Base-by-base conservation (phyloP, 306 rosid genomes). In the Acacia confusa region DNA sequence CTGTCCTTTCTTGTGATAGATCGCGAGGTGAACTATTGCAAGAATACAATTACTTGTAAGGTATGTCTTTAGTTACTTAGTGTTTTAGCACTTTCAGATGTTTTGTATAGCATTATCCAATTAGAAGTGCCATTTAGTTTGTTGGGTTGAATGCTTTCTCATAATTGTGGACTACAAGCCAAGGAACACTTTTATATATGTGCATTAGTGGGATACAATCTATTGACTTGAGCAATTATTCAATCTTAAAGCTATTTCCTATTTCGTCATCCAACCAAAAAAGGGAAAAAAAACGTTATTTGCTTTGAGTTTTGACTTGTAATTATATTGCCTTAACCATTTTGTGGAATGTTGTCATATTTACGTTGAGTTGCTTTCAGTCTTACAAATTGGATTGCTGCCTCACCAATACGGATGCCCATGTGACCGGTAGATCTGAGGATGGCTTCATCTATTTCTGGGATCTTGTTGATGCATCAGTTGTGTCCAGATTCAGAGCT, bases 311-410 rank as follows among this genome's bases (percentile, higher is more conserved):
- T 32, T 82, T 25, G 65, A 57, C 14, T 10, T 57, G 64, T 57
- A 32, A 53, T 76, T 79, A 75, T 75, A 72, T n/a, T 69, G 48
- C 48, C 63, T 65, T 30, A 25, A 50, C 75, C 50, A 28, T 75
- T 63, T 19, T 25, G 61, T 48, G 75, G 81, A 74, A 53, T 38
- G 77, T 72, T 57, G 60, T 69, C 9, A 34, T 34, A 34, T 83
- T 86, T 78, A 38, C 34, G 19, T 73, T 72, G 82, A 57, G 47
- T 77, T 75, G 69, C 77, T 47, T 16, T 74, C 92, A 95, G 99
- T 90, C 97, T 48, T 95, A 77, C 89, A 95, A 95, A 85, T 80
- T 95, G 88, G 97, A 95, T 87, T 90, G 97, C 85, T 95, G 97
- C 90, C 96, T 95, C 76, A 92, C 98, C 81, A 95, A 95, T 80